Conservation (phyloP, 768 basidiomycete genomes). For the Mrakia blollopis region DNA sequence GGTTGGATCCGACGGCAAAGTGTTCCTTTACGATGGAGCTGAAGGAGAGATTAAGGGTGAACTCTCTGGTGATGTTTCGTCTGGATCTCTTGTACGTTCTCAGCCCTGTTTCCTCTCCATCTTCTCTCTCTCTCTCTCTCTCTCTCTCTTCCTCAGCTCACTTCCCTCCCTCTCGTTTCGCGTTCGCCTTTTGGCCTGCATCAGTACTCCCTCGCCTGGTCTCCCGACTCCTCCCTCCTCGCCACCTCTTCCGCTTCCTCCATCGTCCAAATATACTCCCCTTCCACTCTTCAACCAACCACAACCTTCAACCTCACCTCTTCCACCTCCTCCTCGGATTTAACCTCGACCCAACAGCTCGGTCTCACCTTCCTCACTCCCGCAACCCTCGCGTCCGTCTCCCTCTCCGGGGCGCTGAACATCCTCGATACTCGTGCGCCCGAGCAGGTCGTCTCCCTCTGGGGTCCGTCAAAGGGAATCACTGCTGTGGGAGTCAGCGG, state of each 20-base stretch:
- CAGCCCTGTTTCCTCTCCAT: not conserved
- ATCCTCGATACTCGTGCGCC: conserved; percentile 70
- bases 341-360: conserved; percentile 25
- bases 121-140: not conserved
- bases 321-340: not conserved
- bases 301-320: conserved; percentile 25
- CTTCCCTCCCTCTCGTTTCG: no score
- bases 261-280: conserved; percentile 28
- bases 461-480: conserved; percentile 79
- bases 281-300: conserved; percentile 12
- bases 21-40: conserved; percentile 83
- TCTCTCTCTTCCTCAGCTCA: no score
- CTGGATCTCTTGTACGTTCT: conserved; percentile 2
- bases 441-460: conserved; percentile 49
- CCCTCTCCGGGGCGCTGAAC: conserved; percentile 73
- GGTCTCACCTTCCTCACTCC: conserved; percentile 31
- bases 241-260: conserved; percentile 30
- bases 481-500: conserved; percentile 51
- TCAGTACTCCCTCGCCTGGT: conserved; percentile 29
- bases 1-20: conserved; percentile 78
- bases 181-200: no score
- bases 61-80: conserved; percentile 33
- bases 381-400: conserved; percentile 48
- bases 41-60: conserved; percentile 72
- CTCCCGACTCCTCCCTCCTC: conserved; percentile 28